A percentile compares a stretch with the other conserved stretches of the same genome.
Evolutionary conservation across 345 rosid genomes (phyloP).

Genomic region (Zanthoxylum bungeanum): DNA sequence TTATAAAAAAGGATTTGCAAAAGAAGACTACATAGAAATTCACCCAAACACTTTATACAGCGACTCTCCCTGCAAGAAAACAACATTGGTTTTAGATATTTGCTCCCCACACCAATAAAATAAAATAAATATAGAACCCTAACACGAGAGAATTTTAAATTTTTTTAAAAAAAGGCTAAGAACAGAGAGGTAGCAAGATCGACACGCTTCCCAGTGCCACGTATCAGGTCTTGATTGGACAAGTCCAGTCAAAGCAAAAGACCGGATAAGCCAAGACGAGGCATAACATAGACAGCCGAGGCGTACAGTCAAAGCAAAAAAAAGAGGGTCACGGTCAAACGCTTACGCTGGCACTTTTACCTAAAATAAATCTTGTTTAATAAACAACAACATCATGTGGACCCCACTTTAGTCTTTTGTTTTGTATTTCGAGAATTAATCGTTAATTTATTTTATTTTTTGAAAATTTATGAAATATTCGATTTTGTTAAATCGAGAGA

Average conservation of each 20-base stretch:
- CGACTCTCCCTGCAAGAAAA: background rate
- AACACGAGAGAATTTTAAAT: background rate
- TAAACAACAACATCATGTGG: background rate
- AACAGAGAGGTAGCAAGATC: conserved; percentile 3
- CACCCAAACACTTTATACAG: background rate
- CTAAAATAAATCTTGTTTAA: conserved; percentile 9
- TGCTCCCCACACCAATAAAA: background rate
- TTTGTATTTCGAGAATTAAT: background rate
- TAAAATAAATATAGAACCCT: background rate
- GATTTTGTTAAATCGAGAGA: conserved; percentile 24
- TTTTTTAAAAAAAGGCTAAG: background rate
- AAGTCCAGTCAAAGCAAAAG: conserved; percentile 31
- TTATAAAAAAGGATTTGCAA: background rate
- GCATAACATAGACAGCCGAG: conserved; percentile 13
- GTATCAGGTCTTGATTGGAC: background rate
- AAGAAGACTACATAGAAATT: background rate
- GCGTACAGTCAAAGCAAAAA: conserved; percentile 36
- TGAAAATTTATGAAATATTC: conserved; percentile 8
- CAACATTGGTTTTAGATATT: background rate
- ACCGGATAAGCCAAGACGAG: conserved; percentile 6
- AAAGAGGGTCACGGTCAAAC: conserved; percentile 35
- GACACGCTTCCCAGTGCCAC: conserved; percentile 6
- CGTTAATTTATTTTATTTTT: background rate
- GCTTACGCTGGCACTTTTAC: conserved; percentile 46
- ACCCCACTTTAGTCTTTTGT: conserved; percentile 12